Evolutionary conservation across 768 basidiomycete species (phyloP).

Genomic region (Boletus rubescentipes): DNA sequence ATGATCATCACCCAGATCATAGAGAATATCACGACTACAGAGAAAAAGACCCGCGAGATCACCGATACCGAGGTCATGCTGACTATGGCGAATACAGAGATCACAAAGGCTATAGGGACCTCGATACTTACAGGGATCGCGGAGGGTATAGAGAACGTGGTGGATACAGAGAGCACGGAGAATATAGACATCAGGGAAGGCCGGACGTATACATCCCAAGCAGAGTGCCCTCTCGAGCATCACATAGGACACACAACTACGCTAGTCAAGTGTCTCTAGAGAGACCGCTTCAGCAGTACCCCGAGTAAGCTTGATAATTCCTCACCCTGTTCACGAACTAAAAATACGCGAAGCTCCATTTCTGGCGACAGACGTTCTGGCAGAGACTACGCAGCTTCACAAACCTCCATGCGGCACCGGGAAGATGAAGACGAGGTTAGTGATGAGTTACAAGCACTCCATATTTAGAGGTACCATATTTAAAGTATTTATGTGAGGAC

Average conservation of each 20-base stretch:
- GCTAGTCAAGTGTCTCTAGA: conserved; percentile 17
- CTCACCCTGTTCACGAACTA: conserved; percentile 1
- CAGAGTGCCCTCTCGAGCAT: conserved; percentile 26
- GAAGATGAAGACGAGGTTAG: conserved; percentile 27
- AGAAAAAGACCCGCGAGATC: conserved; percentile 20
- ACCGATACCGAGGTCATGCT: conserved; percentile 18
- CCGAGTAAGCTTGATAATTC: conserved; percentile 16
- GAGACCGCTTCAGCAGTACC: conserved; percentile 13
- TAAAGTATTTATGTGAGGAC: conserved; percentile 6
- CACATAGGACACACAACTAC: conserved; percentile 27
- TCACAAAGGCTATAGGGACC: neutral
- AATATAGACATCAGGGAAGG: conserved; percentile 11
- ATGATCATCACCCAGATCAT: conserved; percentile 22
- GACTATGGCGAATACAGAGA: conserved; percentile 20
- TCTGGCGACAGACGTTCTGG: conserved; percentile 28
- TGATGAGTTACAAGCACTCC: conserved; percentile 21
- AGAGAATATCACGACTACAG: conserved; percentile 24
- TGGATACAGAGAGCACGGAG: conserved; percentile 20
- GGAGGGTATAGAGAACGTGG: conserved; percentile 9
- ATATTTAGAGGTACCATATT: conserved; percentile 15
- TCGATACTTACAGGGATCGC: conserved; percentile 4
- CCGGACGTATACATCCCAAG: conserved; percentile 17
- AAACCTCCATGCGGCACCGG: conserved; percentile 12
- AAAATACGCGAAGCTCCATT: conserved; percentile 17
- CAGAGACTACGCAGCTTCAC: conserved; percentile 21